Base-by-base conservation (phyloP, 2,329 filamentous ascomycete species). In the Sphaerulina populicola region DNA sequence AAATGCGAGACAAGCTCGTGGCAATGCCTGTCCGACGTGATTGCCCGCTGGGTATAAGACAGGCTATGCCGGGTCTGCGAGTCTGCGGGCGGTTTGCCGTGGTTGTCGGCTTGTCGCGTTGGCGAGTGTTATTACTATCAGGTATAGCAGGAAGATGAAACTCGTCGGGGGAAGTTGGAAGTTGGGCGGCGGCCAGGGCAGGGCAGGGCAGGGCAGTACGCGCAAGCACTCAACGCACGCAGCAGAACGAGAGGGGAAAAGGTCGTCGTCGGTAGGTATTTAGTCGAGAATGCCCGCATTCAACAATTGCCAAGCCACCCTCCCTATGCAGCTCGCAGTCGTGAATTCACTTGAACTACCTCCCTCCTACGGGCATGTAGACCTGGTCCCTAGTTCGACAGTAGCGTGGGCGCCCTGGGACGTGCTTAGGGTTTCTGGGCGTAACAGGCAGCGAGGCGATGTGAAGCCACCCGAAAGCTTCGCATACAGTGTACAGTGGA, bases 11-110 rank as follows among this genome's bases (percentile, higher is more conserved):
- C 42, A 44, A 44, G 42, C 23, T 15, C 42, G 29, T 8, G 23
- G 42, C 9, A 31, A 44, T 44, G 42, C 42, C 42, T 44, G 42
- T 23, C n/a, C 21, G 14, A 30, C 40, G 29, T 50, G 47, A 50
- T 44, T 39, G 47, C 33, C 30, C 39, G 39, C 39, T 23, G 39
- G 39, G 5, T 41, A 21, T 18, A 23, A 23, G 39, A 12, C n/a
- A 41, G 18, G 39, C n/a, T 41, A 41, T 41, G 39, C 39, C 21
- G 14, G 39, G 23, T 27, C 23, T 40, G 14, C 21, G 14, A 15
- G 23, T 27, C 23, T 40, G 14, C 14, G 5, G 38, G 3, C 3
- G 5, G 38, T 12, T 40, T 6, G 38, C 15, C 41, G 41, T 44
- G 27, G 41, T 41, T 41, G 39, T 41, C 23, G 39, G 27, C 27